Percentiles rank a stretch among this genome's conserved stretches.
Evolutionary conservation across 163 green algal species (phyloP).

Genomic region (Chloromonas sp.): DNA sequence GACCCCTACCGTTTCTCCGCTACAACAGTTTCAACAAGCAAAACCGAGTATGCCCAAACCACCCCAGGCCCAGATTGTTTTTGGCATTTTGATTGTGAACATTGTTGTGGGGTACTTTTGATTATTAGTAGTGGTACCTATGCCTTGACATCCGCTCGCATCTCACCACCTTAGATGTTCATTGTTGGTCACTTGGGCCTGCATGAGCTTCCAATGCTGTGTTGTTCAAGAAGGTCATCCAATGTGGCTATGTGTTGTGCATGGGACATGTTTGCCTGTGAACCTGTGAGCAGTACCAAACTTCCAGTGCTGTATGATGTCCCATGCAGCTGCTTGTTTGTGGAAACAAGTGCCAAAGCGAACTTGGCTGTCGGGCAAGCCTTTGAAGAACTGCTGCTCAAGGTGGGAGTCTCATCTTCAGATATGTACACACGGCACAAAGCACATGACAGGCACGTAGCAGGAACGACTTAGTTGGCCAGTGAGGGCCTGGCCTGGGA

Average conservation of each 20-base stretch:
- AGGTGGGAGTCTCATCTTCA: background rate
- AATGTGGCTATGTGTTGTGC: background rate
- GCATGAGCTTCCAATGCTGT: background rate
- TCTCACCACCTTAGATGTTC: background rate
- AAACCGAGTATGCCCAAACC: too few species aligned
- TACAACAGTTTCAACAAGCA: too few species aligned
- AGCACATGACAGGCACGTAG: background rate
- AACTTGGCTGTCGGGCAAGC: constrained; percentile 64
- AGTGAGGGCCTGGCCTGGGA: too few species aligned
- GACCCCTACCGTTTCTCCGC: too few species aligned
- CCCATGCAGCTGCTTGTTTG: constrained; percentile 66
- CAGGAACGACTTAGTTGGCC: too few species aligned
- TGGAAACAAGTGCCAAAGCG: constrained; percentile 83
- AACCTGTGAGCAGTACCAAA: background rate
- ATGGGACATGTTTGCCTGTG: background rate
- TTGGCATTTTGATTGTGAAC: too few species aligned
- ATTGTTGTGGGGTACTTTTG: too few species aligned
- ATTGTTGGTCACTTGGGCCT: too few species aligned
- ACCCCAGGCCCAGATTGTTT: too few species aligned
- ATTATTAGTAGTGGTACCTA: too few species aligned
- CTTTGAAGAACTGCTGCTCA: constrained; percentile 77
- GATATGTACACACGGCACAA: background rate
- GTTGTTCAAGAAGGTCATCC: background rate
- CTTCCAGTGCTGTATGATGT: background rate
- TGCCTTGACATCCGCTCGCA: background rate